These are phyloP conservation scores for Erythrobasidium yunnanense DNA, from an alignment of 768 basidiomycete species.

Conservation along the genomic window DNA sequence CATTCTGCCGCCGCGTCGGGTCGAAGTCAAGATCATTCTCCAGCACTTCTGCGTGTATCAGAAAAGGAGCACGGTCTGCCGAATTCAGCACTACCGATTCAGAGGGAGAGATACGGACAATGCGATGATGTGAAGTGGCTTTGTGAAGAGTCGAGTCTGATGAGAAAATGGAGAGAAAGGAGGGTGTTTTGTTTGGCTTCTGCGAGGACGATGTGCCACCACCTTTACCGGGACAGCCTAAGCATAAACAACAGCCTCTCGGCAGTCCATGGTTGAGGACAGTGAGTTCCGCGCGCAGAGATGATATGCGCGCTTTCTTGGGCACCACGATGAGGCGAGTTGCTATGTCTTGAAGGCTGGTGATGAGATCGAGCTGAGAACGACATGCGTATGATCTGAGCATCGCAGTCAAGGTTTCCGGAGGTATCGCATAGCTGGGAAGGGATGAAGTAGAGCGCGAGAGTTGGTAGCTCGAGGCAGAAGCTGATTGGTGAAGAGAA, in stretches of 20 bases:
- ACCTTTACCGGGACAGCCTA: slow-evolving; percentile 26
- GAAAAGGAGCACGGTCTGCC: slow-evolving; percentile 86
- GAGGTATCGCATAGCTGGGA: slow-evolving; percentile 47
- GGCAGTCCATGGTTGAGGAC: slow-evolving; percentile 90
- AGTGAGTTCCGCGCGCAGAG: slow-evolving; percentile 89
- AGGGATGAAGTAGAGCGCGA: slow-evolving; percentile 9
- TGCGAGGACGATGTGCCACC: background rate
- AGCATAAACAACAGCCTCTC: slow-evolving; percentile 59
- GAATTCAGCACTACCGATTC: slow-evolving; percentile 97
- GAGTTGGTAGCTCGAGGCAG: background rate
- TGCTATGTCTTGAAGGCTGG: slow-evolving; percentile 74
- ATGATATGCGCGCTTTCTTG: slow-evolving; percentile 84
- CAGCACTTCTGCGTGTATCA: slow-evolving; percentile 82
- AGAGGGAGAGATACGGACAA: slow-evolving; percentile 92
- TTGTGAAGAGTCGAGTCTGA: slow-evolving; percentile 39
- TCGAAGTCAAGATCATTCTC: slow-evolving; percentile 86
- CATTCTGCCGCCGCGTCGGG: slow-evolving; percentile 67
- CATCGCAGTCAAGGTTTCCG: slow-evolving; percentile 38
- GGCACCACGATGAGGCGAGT: slow-evolving; percentile 85
- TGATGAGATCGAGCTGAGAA: slow-evolving; percentile 41
- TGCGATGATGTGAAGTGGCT: slow-evolving; percentile 71
- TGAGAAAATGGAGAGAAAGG: background rate
- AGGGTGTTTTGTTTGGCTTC: background rate
- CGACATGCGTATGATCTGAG: slow-evolving; percentile 35
- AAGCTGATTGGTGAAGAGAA: slow-evolving; percentile 29